Base-by-base conservation (phyloP, 2,329 filamentous ascomycete genomes). In the Phialophora verrucosa region DNA sequence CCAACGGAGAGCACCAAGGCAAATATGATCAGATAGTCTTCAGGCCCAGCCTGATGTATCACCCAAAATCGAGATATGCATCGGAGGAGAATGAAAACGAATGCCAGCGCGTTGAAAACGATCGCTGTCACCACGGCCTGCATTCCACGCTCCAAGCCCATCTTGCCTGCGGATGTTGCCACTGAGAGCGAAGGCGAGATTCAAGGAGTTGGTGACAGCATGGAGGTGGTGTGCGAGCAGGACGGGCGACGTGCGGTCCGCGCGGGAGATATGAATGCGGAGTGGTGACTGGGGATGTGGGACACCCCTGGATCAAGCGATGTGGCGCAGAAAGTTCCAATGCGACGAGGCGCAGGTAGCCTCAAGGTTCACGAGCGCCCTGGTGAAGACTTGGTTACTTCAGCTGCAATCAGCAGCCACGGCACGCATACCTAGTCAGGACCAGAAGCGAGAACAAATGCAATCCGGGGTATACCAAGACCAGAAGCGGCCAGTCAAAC, bases 21-120 rank as follows among this genome's bases (percentile, higher is more conserved):
- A 35, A 68, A 61, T 10, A 67, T 60, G 56, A 68, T 65, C 17
- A 69, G 59, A 50, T 67, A 67, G 49, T 69, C 67, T 25, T 69
- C 67, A 29, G 55, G 38, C 6, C 67, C 67, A 23, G 62, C 61
- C 29, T 62, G 61, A 35, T 63, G 63, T 60, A 69, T 62, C 23
- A 69, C 35, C 29, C 50, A 25, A 54, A 64, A 66, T 11, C 67
- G 60, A 44, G 67, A 69, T 31, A 69, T 35, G 38, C 67, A 69
- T 14, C 67, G 67, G 14, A 67, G 23, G 12, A 64, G 11, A 49
- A 69, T 58, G 38, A 69, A 67, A 20, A 67, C 10, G n/a, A 62
- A 54, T 25, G 67, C 67, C 42, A 69, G 35, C 14, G 38, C 61
- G 38, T 60, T 69, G 53, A 69, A 65, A 12, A 62, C 65, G 1